Percentiles rank a stretch among this genome's conserved stretches.
Conservation (phyloP, 192 early-diverging fungal genomes). For the Mortierella antarctica region DNA sequence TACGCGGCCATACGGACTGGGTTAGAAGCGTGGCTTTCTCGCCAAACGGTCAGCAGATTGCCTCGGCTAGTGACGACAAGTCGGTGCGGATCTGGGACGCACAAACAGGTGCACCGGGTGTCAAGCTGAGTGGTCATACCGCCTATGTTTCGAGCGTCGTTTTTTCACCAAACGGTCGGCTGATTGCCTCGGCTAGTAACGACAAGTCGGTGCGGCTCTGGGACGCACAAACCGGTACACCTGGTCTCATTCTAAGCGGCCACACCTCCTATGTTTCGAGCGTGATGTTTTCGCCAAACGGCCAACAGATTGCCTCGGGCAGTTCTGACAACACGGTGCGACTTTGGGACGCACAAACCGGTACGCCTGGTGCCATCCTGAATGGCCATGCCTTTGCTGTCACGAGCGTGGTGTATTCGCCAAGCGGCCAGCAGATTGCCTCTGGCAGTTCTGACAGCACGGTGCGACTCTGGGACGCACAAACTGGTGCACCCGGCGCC, state of each 20-base stretch:
- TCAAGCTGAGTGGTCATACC: neutral
- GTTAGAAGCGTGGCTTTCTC: neutral
- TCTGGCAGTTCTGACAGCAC: too few species aligned
- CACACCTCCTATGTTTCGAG: constrained; percentile 3
- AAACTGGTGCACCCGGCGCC: neutral
- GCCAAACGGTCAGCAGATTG: neutral
- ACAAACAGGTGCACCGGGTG: constrained; percentile 5
- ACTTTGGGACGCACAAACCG: too few species aligned
- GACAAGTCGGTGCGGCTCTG: constrained; percentile 15
- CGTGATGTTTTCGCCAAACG: constrained; percentile 8
- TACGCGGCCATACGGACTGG: neutral
- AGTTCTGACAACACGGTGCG: too few species aligned
- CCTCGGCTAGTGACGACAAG: constrained; percentile 1
- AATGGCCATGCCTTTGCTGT: too few species aligned
- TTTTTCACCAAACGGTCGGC: constrained; percentile 2
- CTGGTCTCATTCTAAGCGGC: neutral
- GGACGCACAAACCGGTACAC: constrained; percentile 5
- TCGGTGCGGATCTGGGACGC: constrained; percentile 6
- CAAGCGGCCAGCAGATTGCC: too few species aligned
- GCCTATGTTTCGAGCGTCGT: neutral
- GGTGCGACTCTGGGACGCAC: constrained; percentile 15
- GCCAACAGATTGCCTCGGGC: constrained; percentile 9
- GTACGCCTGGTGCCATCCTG: too few species aligned
- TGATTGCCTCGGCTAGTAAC: constrained; percentile 6
- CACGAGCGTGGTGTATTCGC: too few species aligned